Conservation (phyloP, 2,329 filamentous ascomycete genomes). For the Fusarium nelsonii region DNA sequence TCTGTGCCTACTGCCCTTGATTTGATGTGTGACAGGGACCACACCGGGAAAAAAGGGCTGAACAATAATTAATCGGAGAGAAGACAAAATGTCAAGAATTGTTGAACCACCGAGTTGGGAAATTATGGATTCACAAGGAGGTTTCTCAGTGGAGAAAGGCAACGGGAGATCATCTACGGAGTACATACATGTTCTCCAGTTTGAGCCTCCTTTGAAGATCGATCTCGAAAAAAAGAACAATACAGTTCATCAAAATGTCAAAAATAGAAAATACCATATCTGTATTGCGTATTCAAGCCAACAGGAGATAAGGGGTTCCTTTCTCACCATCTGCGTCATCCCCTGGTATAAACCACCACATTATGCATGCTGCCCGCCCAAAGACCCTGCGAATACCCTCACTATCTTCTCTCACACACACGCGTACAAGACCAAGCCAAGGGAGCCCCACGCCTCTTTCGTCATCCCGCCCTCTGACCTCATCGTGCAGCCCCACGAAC, state of each 20-base stretch:
- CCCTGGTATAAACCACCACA: constrained; percentile 14
- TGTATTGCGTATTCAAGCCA: neutral
- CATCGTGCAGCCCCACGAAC: constrained; percentile 44
- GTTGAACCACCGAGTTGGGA: neutral
- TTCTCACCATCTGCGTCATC: constrained; percentile 16
- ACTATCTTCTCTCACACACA: neutral
- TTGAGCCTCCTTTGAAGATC: constrained; percentile 22
- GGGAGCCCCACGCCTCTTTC: constrained; percentile 33
- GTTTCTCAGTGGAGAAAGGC: constrained; percentile 28
- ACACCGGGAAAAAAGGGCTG: neutral
- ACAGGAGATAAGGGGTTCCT: neutral
- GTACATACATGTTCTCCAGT: constrained; percentile 21
- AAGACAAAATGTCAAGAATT: neutral
- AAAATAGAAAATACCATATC: constrained; percentile 2
- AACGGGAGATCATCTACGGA: constrained; percentile 43
- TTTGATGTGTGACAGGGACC: constrained; percentile 25
- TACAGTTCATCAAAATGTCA: neutral
- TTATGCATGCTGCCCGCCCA: constrained; percentile 17
- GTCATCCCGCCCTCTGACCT: constrained; percentile 50
- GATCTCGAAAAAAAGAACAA: constrained; percentile 10
- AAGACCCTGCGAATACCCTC: constrained; percentile 31
- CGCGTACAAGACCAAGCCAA: neutral
- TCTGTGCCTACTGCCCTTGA: neutral
- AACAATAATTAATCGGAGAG: neutral
- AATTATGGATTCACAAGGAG: constrained; percentile 26